Evolutionary conservation across 2,329 filamentous ascomycete species (phyloP).

Genomic region (Neocatenulostroma microsporum): DNA sequence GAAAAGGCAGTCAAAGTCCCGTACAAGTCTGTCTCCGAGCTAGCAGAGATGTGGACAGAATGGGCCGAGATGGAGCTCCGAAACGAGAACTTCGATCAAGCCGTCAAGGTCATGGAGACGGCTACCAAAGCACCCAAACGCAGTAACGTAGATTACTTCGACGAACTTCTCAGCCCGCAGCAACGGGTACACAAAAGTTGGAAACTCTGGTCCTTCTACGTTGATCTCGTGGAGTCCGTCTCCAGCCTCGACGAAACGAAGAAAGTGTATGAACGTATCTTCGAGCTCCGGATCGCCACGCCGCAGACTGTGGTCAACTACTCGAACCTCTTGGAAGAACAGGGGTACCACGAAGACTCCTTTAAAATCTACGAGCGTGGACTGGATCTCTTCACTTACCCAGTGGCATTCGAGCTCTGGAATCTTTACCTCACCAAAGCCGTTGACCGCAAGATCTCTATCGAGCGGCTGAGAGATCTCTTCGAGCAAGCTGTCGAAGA

Average conservation of each 20-base stretch:
- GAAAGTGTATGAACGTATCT: slow-evolving; percentile 94
- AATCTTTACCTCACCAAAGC: slow-evolving; percentile 97
- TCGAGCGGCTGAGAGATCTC: slow-evolving; percentile 85
- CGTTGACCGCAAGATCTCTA: slow-evolving; percentile 89
- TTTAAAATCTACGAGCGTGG: slow-evolving; percentile 97
- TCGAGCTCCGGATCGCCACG: slow-evolving; percentile 94
- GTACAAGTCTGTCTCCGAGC: slow-evolving; percentile 92
- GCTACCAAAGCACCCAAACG: slow-evolving; percentile 93
- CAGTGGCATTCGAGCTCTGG: slow-evolving; percentile 97
- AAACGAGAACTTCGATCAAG: slow-evolving; percentile 91
- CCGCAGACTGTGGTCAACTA: slow-evolving; percentile 99
- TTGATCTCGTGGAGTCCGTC: slow-evolving; percentile 93
- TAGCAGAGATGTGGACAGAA: slow-evolving; percentile 98
- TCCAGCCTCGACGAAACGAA: slow-evolving; percentile 83
- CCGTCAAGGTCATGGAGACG: slow-evolving; percentile 92
- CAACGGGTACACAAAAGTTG: slow-evolving; percentile 98
- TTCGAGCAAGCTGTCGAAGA: slow-evolving; percentile 96
- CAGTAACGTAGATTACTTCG: slow-evolving; percentile 98
- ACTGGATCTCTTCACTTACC: slow-evolving; percentile 95
- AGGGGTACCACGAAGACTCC: slow-evolving; percentile 91
- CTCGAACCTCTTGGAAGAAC: slow-evolving; percentile 87
- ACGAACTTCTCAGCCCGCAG: slow-evolving; percentile 86
- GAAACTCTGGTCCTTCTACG: slow-evolving; percentile 99
- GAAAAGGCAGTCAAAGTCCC: slow-evolving; percentile 97
- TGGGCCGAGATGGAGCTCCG: slow-evolving; percentile 98